A percentile compares a stretch with the other conserved stretches of the same genome.
Evolutionary conservation across 805 yeast species (phyloP).

Genomic region (Alloascoidea africana): DNA sequence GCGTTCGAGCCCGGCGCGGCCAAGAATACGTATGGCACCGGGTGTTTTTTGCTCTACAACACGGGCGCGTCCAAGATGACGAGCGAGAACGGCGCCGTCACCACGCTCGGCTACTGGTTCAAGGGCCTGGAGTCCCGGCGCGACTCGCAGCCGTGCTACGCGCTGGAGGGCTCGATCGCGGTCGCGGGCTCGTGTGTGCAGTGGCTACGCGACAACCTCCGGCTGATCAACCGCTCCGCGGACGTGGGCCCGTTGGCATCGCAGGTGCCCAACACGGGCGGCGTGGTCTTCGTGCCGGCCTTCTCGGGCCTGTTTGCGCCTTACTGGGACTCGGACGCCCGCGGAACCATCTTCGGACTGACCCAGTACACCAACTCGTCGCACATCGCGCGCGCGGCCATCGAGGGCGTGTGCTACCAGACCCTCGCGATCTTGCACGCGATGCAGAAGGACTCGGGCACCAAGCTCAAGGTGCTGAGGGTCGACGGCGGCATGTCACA

Average conservation of each 20-base stretch:
- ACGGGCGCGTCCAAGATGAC: constrained; percentile 64
- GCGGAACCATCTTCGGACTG: constrained; percentile 88
- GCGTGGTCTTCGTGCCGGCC: constrained; percentile 91
- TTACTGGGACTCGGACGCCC: constrained; percentile 85
- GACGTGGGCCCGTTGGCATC: constrained; percentile 87
- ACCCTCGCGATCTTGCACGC: constrained; percentile 82
- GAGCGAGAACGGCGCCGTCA: constrained; percentile 68
- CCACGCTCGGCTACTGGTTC: constrained; percentile 87
- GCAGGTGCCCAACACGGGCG: constrained; percentile 68
- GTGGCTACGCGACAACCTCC: constrained; percentile 87
- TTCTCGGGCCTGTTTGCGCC: constrained; percentile 92
- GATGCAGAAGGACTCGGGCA: constrained; percentile 76
- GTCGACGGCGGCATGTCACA: constrained; percentile 96
- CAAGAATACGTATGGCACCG: constrained; percentile 94
- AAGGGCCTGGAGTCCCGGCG: constrained; percentile 32
- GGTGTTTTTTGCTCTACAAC: constrained; percentile 80
- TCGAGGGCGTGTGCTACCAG: constrained; percentile 92
- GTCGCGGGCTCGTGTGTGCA: constrained; percentile 92
- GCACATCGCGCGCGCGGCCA: constrained; percentile 87
- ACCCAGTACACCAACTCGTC: constrained; percentile 86
- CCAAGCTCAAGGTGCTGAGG: constrained; percentile 28
- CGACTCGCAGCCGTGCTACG: constrained; percentile 59
- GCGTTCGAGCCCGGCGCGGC: constrained; percentile 78
- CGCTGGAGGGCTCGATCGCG: constrained; percentile 90
- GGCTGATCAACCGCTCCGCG: constrained; percentile 63